Evolutionary conservation across 148 eudicot genomes (phyloP), one percentile per base, ranked within the genome.

Genomic region (Rhododendron kiyosumense): DNA sequence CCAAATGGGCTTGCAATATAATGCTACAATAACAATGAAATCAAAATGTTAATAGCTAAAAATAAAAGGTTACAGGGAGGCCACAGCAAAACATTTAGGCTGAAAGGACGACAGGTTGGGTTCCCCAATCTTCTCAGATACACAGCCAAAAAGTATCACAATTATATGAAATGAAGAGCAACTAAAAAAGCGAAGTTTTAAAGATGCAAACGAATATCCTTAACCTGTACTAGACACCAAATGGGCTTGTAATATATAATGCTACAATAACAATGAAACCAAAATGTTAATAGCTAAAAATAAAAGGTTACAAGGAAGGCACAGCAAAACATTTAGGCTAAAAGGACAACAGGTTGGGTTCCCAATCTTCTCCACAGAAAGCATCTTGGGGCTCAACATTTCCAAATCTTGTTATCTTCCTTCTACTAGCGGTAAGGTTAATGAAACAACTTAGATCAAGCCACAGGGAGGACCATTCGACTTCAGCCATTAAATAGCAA

Each of bases 401-500:
- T 22, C 26, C 5, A 10, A 41, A 22, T 74, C 78, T 74, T 75
- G 46, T 36, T 36, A 18, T 76, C 79, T 76, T 76, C 79, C n/a
- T 18, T 36, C 78, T 75, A 17, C 9, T 17, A 34, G 34, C 24
- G 14, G 26, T 20, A 2, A 41, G 79, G 79, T 76, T 20, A 76
- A 18, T 18, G 79, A 76, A 41, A 76, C 79, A 76, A 76, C 41
- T 20, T 38, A 38, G 48, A 38, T 76, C 49, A 20, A 76, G 79
- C 79, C 79, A 38, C 48, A 38, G 13, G 26, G 41, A 43, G 52
- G 28, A 78, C 52, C 81, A 75, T 75, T 74, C 5, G 14, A 76
- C 79, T 78, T 78, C 81, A 76, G 78, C 32, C n/a, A 28, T 78
- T 78, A 75, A 75, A 36, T 75, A 14, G 26, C 14, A 77, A 77